Evolutionary conservation across 129 eudicot species (phyloP), one percentile per base, ranked within the genome.

Genomic region (Scalesia atractyloides): DNA sequence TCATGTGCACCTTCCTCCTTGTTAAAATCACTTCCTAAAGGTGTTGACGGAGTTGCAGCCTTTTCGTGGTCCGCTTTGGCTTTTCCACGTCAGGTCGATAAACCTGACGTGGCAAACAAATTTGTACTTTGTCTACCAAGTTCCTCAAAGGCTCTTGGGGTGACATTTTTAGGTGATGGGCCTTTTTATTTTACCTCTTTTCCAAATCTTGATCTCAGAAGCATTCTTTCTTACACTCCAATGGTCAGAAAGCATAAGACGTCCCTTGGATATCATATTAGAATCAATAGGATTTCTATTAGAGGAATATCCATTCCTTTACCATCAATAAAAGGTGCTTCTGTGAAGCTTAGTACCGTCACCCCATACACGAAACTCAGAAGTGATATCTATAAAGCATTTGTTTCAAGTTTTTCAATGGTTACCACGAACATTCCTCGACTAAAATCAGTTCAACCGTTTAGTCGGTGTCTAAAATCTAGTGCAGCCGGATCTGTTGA

Each of bases 1-100:
- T 83, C 88, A 5, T 83, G 86, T 68, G 88, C 88, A 20, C 85
- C 88, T 50, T 37, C 49, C n/a, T 44, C 74, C 15, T 53, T 86
- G 43, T 15, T 53, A 18, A 41, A 44, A 46, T 77, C 78, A 1
- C 50, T 81, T 11, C 84, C 91, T n/a, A 57, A 63, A 48, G 68
- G 48, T 9, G 76, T 76, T 0, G 11, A 11, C 3, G 91, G 91
- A n/a, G 58, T 81, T 10, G 84, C 77, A 19, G 73, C 88, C 63
- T 78, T 86, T 62, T 83, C 86, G 0, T 62, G 68, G 52, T 78
- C 84, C 2, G 64, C 58, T 19, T 48, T 86, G 12, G 33, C 84
- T 3, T 66, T 86, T 46, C 64, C 83, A 5, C 64, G 69, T 36
- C 88, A 86, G 49, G 22, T 39, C 24, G 9, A 47, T 30, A 30